Conservation (phyloP, 2,329 filamentous ascomycete genomes). For the Stachybotrys echinatus region DNA sequence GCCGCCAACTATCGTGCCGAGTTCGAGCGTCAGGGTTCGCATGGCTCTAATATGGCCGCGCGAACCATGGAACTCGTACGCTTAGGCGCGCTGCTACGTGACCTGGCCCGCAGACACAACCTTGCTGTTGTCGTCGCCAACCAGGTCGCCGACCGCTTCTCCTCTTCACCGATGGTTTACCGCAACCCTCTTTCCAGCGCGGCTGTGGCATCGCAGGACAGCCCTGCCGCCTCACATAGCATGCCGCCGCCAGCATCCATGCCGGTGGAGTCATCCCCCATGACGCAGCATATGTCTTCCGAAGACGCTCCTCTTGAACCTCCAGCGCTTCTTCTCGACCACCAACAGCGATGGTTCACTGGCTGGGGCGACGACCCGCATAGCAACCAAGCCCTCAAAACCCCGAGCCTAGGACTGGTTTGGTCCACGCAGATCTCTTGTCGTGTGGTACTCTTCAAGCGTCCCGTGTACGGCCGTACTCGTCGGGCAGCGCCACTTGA, state of each 20-base stretch:
- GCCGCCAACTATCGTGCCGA: slow-evolving; percentile 95
- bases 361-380: slow-evolving; percentile 77
- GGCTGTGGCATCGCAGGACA: slow-evolving; percentile 30
- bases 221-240: slow-evolving; percentile 44
- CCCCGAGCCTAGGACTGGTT: slow-evolving; percentile 78
- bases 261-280: slow-evolving; percentile 31
- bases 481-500: slow-evolving; percentile 27
- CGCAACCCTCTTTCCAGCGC: slow-evolving; percentile 12
- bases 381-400: slow-evolving; percentile 57
- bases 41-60: slow-evolving; percentile 60
- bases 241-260: slow-evolving; percentile 25
- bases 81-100: slow-evolving; percentile 69
- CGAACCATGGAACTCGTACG: slow-evolving; percentile 72
- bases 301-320: slow-evolving; percentile 27
- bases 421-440: slow-evolving; percentile 88
- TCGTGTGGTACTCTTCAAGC: slow-evolving; percentile 75
- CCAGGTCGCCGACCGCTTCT: slow-evolving; percentile 88
- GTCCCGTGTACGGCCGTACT: slow-evolving; percentile 46
- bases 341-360: slow-evolving; percentile 93
- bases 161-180: slow-evolving; percentile 16
- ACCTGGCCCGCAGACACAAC: slow-evolving; percentile 67
- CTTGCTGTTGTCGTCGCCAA: slow-evolving; percentile 90
- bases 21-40: slow-evolving; percentile 57
- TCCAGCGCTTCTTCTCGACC: slow-evolving; percentile 66
- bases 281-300: slow-evolving; percentile 23